These are phyloP conservation scores for Heterobasidion occidentale DNA, from an alignment of 1,284 basidiomycete species.

Conservation along the genomic window DNA sequence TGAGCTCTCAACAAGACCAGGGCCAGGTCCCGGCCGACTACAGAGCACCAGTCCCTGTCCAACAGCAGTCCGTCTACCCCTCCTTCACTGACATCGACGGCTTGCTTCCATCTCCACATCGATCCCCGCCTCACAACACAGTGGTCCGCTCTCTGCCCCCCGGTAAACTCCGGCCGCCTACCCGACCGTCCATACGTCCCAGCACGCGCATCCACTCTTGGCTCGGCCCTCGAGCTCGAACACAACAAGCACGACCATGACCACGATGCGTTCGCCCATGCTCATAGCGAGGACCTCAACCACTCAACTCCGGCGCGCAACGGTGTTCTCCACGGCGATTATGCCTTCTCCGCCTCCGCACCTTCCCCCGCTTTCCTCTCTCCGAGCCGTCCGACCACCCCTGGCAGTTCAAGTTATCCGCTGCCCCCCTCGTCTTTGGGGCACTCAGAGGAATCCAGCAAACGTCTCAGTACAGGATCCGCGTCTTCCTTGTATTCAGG, in stretches of 20 bases:
- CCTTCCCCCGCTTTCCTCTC: conserved; percentile 39
- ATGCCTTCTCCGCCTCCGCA: conserved; percentile 14
- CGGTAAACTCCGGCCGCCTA: conserved; percentile 19
- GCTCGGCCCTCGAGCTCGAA: conserved; percentile 43
- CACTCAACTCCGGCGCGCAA: conserved; percentile 27
- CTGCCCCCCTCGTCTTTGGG: conserved; percentile 43
- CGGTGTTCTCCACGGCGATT: conserved; percentile 6
- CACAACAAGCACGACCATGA: conserved; percentile 34
- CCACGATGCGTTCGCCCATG: conserved; percentile 29
- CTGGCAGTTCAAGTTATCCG: conserved; percentile 35
- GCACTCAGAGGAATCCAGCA: conserved; percentile 33
- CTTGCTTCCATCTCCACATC: not conserved
- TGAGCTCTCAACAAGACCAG: not conserved
- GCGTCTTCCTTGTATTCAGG: conserved; percentile 27
- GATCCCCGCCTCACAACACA: not conserved
- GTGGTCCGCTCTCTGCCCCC: not conserved
- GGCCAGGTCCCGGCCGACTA: not conserved
- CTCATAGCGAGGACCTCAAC: conserved; percentile 67
- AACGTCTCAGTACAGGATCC: conserved; percentile 33
- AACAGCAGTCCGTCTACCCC: not conserved
- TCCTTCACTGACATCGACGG: not conserved
- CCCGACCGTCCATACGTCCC: conserved; percentile 46
- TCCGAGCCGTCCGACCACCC: conserved; percentile 45
- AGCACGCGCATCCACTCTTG: conserved; percentile 52
- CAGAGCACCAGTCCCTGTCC: not conserved